Percentiles rank a stretch among this genome's conserved stretches.
Evolutionary conservation across 345 rosid species (phyloP).

Genomic region (Salix viminalis): DNA sequence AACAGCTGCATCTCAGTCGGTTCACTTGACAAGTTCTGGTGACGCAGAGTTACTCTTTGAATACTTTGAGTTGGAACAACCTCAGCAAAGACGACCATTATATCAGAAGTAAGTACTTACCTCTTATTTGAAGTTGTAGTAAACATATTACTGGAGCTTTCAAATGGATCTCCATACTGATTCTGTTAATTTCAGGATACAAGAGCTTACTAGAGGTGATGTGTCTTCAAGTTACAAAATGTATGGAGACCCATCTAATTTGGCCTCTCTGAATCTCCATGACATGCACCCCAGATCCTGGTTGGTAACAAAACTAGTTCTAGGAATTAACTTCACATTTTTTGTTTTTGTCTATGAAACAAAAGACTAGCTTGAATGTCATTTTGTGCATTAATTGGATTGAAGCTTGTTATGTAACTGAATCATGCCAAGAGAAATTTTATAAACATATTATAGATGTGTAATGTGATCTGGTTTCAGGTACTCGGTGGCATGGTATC

Average conservation of each 20-base stretch:
- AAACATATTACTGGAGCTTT: background rate
- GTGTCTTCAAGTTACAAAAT: slow-evolving; percentile 27
- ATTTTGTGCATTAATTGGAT: background rate
- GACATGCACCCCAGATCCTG: slow-evolving; percentile 57
- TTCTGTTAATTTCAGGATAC: slow-evolving; percentile 37
- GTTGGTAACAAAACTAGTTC: slow-evolving; percentile 25
- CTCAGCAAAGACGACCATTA: slow-evolving; percentile 48
- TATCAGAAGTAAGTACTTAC: slow-evolving; percentile 43
- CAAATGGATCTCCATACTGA: background rate
- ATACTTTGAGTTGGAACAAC: slow-evolving; percentile 53
- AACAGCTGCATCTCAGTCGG: slow-evolving; percentile 11
- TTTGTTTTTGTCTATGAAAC: background rate
- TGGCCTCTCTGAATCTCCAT: slow-evolving; percentile 31
- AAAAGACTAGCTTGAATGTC: background rate
- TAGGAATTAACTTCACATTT: background rate
- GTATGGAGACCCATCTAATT: slow-evolving; percentile 40
- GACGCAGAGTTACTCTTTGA: slow-evolving; percentile 47
- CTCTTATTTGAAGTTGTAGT: background rate
- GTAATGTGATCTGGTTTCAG: slow-evolving; percentile 28
- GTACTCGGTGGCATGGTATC: slow-evolving; percentile 69
- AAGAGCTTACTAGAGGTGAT: slow-evolving; percentile 35
- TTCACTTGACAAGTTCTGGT: slow-evolving; percentile 12
- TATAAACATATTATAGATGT: background rate
- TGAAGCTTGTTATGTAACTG: background rate
- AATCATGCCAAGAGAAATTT: background rate